Evolutionary conservation across 768 basidiomycete species (phyloP).

Genomic region (Nevesoporus exiguus): DNA sequence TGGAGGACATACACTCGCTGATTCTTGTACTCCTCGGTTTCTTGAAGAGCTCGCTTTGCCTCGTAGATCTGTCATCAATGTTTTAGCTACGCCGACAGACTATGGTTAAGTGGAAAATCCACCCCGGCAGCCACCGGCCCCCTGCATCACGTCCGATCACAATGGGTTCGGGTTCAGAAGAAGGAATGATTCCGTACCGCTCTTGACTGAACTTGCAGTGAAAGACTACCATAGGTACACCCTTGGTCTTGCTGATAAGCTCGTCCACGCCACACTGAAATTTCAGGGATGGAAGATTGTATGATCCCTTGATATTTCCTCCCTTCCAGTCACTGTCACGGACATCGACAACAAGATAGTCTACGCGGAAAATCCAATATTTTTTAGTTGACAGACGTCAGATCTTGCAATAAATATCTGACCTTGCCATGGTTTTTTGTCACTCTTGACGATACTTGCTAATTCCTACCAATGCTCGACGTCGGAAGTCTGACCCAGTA

Average conservation of each 20-base stretch:
- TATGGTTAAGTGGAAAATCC: constrained; percentile 16
- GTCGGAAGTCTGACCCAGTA: constrained; percentile 10
- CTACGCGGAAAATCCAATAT: constrained; percentile 25
- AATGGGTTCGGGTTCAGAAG: neutral
- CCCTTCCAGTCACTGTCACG: constrained; percentile 80
- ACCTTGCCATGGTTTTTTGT: constrained; percentile 48
- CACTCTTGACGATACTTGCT: constrained; percentile 63
- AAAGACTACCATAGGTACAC: constrained; percentile 64
- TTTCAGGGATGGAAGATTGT: constrained; percentile 58
- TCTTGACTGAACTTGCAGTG: constrained; percentile 77
- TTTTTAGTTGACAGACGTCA: neutral
- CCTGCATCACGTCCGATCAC: constrained; percentile 34
- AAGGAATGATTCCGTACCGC: constrained; percentile 44
- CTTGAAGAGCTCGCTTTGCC: constrained; percentile 49
- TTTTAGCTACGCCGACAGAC: constrained; percentile 6
- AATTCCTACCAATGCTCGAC: constrained; percentile 51
- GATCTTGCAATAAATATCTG: neutral
- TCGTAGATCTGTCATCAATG: constrained; percentile 53
- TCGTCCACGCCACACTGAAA: constrained; percentile 57
- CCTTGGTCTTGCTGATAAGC: constrained; percentile 58
- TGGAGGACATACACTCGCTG: constrained; percentile 64
- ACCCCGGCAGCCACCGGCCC: constrained; percentile 80
- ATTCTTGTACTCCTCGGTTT: constrained; percentile 39
- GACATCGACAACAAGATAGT: constrained; percentile 79
- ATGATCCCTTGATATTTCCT: constrained; percentile 69